A percentile compares a stretch with the other conserved stretches of the same genome.
Conservation (phyloP, 2,329 filamentous ascomycete species). For the Harringtonia aguacate region DNA sequence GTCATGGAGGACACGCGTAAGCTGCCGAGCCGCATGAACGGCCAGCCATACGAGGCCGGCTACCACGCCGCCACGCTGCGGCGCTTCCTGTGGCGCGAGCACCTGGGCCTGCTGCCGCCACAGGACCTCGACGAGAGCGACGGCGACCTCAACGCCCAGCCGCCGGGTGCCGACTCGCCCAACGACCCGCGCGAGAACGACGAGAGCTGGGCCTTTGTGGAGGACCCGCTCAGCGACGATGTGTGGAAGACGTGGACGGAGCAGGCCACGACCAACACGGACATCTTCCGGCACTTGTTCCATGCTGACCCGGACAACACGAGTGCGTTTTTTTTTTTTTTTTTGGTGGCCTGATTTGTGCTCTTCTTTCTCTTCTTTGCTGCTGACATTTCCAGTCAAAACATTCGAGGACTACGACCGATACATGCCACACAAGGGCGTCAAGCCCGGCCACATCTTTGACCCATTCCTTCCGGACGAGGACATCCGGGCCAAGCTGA, state of each 20-base stretch:
- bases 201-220: constrained; percentile 53
- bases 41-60: constrained; percentile 61
- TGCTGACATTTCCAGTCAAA: constrained; percentile 46
- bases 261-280: constrained; percentile 60
- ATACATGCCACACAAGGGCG: constrained; percentile 58
- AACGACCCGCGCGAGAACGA: constrained; percentile 54
- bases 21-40: constrained; percentile 67
- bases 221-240: constrained; percentile 58
- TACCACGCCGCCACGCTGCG: constrained; percentile 72
- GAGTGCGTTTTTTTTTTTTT: constrained; percentile 33
- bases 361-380: not conserved
- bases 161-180: constrained; percentile 53
- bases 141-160: constrained; percentile 65
- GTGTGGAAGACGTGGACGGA: constrained; percentile 60
- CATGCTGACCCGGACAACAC: constrained; percentile 83
- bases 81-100: constrained; percentile 81
- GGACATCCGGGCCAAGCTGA: constrained; percentile 65
- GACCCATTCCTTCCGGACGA: constrained; percentile 64
- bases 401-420: constrained; percentile 83
- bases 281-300: constrained; percentile 68
- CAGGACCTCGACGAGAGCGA: constrained; percentile 58
- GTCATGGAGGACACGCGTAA: constrained; percentile 75
- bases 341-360: not conserved
- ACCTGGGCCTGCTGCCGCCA: constrained; percentile 70
- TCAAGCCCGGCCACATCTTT: constrained; percentile 79